A percentile compares a stretch with the other conserved stretches of the same genome.
phyloP scores from a whole-genome alignment of 331 rosid species.

The Saraca asoca region DNA sequence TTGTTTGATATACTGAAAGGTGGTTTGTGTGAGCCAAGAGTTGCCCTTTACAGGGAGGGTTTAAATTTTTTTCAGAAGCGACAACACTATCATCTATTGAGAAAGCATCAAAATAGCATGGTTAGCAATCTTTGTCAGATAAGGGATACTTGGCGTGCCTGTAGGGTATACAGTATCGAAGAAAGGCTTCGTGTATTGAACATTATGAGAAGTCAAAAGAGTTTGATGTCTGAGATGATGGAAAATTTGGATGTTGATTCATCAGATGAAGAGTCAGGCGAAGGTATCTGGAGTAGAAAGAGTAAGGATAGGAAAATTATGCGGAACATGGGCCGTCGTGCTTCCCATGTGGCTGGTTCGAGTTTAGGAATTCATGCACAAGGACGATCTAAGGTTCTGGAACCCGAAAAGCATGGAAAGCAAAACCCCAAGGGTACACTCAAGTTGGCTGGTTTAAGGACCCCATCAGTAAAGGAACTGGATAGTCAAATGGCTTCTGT shows the following conservation, averaged over 20 bases:
- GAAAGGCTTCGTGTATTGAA: conserved; percentile 86
- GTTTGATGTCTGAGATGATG: conserved; percentile 83
- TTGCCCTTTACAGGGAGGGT: conserved; percentile 91
- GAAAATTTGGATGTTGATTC: conserved; percentile 69
- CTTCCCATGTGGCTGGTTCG: conserved; percentile 53
- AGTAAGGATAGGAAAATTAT: conserved; percentile 58
- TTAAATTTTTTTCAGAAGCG: conserved; percentile 73
- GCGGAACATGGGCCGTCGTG: conserved; percentile 48
- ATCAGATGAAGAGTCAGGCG: conserved; percentile 74
- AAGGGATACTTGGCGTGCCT: conserved; percentile 93
- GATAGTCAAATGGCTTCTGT: conserved; percentile 43
- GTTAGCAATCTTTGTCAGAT: conserved; percentile 86
- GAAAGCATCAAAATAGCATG: conserved; percentile 88
- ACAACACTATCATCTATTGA: conserved; percentile 81
- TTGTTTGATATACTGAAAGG: conserved; percentile 89
- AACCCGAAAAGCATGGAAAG: conserved; percentile 59
- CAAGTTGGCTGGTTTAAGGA: conserved; percentile 67
- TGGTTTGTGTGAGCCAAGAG: conserved; percentile 95
- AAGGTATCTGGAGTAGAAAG: conserved; percentile 55
- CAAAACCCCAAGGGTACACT: conserved; percentile 72
- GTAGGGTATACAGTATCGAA: conserved; percentile 86
- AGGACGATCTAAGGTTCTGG: conserved; percentile 41
- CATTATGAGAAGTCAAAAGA: conserved; percentile 81
- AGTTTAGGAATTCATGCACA: conserved; percentile 50
- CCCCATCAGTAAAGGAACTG: conserved; percentile 50